phyloP scores from a whole-genome alignment of 2,329 filamentous ascomycete genomes.

The Beauveria brongniartii region DNA sequence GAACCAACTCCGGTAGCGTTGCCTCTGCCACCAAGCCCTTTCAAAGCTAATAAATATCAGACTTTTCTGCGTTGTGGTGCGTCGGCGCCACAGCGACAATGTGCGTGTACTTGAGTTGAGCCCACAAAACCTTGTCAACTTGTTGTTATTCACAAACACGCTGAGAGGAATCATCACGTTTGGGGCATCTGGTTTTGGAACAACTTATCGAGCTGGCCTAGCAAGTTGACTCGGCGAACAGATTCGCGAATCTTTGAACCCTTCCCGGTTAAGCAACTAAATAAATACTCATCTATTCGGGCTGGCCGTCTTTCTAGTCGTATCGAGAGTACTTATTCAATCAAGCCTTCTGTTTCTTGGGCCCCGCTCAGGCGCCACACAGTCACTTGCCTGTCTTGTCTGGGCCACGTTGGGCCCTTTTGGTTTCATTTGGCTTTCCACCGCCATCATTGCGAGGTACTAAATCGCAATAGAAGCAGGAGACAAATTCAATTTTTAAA shows the following conservation, averaged over 20 bases:
- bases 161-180: not conserved
- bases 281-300: not conserved
- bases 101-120: not conserved
- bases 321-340: not conserved
- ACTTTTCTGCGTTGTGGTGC: not conserved
- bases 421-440: slow-evolving; percentile 7
- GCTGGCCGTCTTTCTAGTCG: not conserved
- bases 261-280: not conserved
- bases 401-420: slow-evolving; percentile 8
- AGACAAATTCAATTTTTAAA: not conserved
- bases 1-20: too few species aligned
- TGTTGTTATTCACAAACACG: not conserved
- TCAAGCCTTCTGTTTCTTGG: not conserved
- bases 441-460: not conserved
- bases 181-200: not conserved
- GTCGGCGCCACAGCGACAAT: not conserved
- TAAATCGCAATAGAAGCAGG: not conserved
- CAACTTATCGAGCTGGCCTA: not conserved
- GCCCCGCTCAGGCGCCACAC: slow-evolving; percentile 3
- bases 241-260: not conserved
- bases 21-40: too few species aligned
- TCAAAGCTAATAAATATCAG: not conserved
- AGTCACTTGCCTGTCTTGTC: slow-evolving; percentile 3
- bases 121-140: not conserved
- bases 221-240: not conserved